Conservation (phyloP, 345 rosid species). For the Adansonia digitata region DNA sequence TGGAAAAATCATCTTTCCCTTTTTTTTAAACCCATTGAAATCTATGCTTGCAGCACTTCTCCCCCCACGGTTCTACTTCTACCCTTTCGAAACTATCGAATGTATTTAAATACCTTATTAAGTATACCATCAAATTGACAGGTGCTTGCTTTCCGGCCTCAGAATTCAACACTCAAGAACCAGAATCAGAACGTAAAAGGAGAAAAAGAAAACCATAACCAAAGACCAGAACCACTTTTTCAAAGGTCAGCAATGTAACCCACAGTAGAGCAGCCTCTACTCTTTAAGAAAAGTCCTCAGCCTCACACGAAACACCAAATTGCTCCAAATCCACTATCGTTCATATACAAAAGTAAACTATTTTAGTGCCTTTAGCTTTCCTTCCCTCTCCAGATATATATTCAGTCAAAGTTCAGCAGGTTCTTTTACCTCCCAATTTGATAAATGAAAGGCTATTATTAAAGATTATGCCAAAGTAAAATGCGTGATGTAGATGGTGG, state of each 20-base stretch:
- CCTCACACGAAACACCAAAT: neutral
- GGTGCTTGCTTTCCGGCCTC: no score
- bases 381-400: neutral
- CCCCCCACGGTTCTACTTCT: no score
- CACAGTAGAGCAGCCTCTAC: neutral
- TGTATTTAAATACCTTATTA: no score
- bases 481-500: neutral
- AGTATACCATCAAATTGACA: no score
- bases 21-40: no score
- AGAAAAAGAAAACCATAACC: neutral
- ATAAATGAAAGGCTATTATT: neutral
- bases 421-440: neutral
- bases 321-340: neutral
- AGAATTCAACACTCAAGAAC: neutral
- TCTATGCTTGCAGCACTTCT: no score
- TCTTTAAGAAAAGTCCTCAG: neutral
- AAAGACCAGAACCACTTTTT: neutral
- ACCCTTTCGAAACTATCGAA: no score
- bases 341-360: neutral
- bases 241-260: neutral
- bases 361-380: neutral
- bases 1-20: no score
- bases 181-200: neutral
- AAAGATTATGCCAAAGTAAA: conserved; percentile 3
- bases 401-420: neutral